These are phyloP conservation scores for Raffaelea ambrosiae DNA, from an alignment of 2,329 filamentous ascomycete species.

Conservation along the genomic window DNA sequence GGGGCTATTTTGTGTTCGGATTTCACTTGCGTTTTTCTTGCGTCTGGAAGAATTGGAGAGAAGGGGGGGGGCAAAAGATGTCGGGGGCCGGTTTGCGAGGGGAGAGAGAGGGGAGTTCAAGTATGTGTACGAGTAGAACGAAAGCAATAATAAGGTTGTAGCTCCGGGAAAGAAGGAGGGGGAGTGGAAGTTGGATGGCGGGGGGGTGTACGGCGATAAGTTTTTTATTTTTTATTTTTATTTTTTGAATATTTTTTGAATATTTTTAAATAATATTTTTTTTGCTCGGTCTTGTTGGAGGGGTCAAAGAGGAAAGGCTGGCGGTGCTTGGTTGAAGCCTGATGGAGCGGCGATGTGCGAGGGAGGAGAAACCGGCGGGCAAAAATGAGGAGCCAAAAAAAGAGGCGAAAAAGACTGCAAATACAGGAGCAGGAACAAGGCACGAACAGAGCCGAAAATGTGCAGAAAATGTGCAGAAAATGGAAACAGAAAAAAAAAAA, in stretches of 20 bases:
- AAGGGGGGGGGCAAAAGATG: neutral
- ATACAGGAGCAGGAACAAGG: neutral
- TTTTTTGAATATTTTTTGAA: too few species aligned
- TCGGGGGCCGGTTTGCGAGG: neutral
- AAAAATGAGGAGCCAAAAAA: too few species aligned
- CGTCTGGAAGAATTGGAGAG: neutral
- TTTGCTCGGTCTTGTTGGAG: neutral
- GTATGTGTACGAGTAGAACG: conserved; percentile 1
- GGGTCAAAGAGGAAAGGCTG: neutral
- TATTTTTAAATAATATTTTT: too few species aligned
- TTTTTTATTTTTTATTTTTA: too few species aligned
- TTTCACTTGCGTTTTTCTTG: neutral
- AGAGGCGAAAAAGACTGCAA: neutral
- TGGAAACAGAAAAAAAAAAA: neutral
- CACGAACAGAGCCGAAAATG: neutral
- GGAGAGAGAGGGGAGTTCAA: neutral
- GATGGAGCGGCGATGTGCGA: neutral
- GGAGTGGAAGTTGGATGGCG: neutral
- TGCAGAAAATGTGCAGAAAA: neutral
- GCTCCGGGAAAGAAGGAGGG: neutral
- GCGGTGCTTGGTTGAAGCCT: neutral
- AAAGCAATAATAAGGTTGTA: neutral
- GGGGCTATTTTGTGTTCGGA: too few species aligned
- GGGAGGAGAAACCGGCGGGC: neutral
- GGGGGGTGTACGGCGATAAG: neutral